Evolutionary conservation across 495 filamentous ascomycete genomes (phyloP).

Genomic region (Aspergillus saccharolyticus): DNA sequence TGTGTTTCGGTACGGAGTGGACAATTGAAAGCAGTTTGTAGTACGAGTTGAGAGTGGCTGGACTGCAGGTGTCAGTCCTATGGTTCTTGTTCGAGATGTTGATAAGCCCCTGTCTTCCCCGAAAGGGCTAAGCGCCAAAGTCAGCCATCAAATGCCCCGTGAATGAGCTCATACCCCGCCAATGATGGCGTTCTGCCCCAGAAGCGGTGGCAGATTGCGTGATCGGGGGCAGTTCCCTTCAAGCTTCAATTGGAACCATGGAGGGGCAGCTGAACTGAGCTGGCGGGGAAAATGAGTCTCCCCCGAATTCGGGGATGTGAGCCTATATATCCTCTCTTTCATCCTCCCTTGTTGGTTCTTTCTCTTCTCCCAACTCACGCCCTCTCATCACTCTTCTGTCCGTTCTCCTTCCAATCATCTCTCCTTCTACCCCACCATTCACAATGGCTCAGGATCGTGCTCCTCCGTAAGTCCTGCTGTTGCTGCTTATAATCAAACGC

Average conservation of each 20-base stretch:
- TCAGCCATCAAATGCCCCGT: slow-evolving; percentile 29
- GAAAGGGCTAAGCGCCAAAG: background rate
- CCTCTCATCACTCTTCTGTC: slow-evolving; percentile 4
- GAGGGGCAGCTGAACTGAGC: slow-evolving; percentile 13
- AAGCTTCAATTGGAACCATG: slow-evolving; percentile 12
- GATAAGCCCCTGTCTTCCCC: background rate
- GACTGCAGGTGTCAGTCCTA: background rate
- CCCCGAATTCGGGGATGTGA: slow-evolving; percentile 1
- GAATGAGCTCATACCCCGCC: slow-evolving; percentile 14
- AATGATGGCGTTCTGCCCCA: slow-evolving; percentile 27
- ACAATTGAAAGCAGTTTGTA: no score
- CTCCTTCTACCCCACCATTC: slow-evolving; percentile 9
- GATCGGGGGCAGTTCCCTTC: slow-evolving; percentile 19
- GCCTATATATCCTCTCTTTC: slow-evolving; percentile 11
- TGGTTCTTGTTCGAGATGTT: background rate
- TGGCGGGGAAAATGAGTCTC: background rate
- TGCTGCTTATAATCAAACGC: background rate
- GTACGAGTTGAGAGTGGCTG: no score
- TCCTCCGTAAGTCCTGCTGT: slow-evolving; percentile 42
- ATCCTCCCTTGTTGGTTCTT: slow-evolving; percentile 9
- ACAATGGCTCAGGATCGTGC: slow-evolving; percentile 49
- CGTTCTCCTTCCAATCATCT: background rate
- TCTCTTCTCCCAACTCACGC: background rate
- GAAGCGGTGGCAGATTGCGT: slow-evolving; percentile 39
- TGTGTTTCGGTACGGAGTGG: no score